phyloP scores from a whole-genome alignment of 169 alveolate species.

The Plasmodium malariae region DNA sequence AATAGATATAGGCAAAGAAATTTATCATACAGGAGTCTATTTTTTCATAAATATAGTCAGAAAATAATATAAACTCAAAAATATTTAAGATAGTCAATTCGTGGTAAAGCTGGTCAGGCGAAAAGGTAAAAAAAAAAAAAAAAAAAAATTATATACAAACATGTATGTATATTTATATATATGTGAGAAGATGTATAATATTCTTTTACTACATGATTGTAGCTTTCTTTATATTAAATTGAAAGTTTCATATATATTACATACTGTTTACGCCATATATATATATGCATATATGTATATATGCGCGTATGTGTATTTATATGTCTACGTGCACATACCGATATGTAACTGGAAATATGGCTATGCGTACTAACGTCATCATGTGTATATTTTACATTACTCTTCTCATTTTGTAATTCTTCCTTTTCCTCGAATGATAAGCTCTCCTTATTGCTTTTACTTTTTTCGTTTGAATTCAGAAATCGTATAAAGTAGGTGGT shows the following conservation, averaged over 20 bases:
- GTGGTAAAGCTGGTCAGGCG: slow-evolving; percentile 33
- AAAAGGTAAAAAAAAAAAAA: neutral
- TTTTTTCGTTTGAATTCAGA: slow-evolving; percentile 24
- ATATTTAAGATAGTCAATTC: slow-evolving; percentile 61
- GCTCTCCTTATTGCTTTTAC: slow-evolving; percentile 10
- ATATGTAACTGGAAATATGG: slow-evolving; percentile 51
- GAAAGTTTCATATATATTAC: neutral
- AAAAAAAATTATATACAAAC: neutral
- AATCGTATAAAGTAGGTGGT: slow-evolving; percentile 53
- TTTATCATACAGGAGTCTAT: slow-evolving; percentile 54
- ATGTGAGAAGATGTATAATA: neutral
- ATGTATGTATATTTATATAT: too few relatives aligned
- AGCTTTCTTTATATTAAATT: neutral
- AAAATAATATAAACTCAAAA: slow-evolving; percentile 28
- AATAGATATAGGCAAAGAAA: slow-evolving; percentile 38
- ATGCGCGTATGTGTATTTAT: neutral
- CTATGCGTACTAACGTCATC: slow-evolving; percentile 2
- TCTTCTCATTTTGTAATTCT: neutral
- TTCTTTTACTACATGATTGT: neutral
- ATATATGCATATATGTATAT: neutral
- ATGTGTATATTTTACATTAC: neutral
- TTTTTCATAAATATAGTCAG: slow-evolving; percentile 55
- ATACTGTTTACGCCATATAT: neutral
- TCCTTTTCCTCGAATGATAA: neutral
- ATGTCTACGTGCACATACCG: slow-evolving; percentile 28